A percentile compares a stretch with the other conserved stretches of the same genome.
Evolutionary conservation across 106 monocot genomes (phyloP).

Genomic region (Dendrobium huoshanense): DNA sequence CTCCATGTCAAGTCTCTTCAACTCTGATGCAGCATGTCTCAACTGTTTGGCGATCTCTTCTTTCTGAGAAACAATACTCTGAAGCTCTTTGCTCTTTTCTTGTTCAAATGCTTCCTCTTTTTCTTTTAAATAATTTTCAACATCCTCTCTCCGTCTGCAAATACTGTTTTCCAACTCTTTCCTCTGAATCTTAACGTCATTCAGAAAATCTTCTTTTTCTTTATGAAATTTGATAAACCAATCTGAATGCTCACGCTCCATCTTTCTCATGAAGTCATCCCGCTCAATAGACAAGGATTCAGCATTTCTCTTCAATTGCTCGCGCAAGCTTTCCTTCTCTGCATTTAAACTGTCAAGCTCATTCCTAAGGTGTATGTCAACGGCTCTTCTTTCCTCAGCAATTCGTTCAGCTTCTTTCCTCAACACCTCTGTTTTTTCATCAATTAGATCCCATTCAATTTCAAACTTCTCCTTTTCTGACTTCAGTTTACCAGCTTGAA

Average conservation of each 20-base stretch:
- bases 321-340: constrained; percentile 68
- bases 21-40: constrained; percentile 48
- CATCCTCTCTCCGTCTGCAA: constrained; percentile 47
- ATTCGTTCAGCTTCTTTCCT: constrained; percentile 50
- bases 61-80: constrained; percentile 54
- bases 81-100: constrained; percentile 53
- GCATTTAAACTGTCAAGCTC: constrained; percentile 69
- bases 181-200: constrained; percentile 62
- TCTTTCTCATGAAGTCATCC: constrained; percentile 53
- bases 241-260: constrained; percentile 68
- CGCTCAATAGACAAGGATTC: constrained; percentile 60
- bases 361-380: constrained; percentile 49
- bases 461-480: constrained; percentile 94
- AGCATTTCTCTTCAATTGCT: constrained; percentile 48
- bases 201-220: constrained; percentile 74
- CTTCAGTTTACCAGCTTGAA: constrained; percentile 49
- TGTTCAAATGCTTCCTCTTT: constrained; percentile 63
- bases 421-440: constrained; percentile 73
- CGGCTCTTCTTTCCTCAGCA: constrained; percentile 52
- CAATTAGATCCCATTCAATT: constrained; percentile 83
- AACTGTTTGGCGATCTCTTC: constrained; percentile 51
- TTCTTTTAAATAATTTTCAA: constrained; percentile 61
- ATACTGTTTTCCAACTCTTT: constrained; percentile 55
- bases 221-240: constrained; percentile 65
- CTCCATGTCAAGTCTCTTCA: constrained; percentile 59